phyloP scores from a whole-genome alignment of 2,329 filamentous ascomycete genomes.

The Plenodomus biglobosus region DNA sequence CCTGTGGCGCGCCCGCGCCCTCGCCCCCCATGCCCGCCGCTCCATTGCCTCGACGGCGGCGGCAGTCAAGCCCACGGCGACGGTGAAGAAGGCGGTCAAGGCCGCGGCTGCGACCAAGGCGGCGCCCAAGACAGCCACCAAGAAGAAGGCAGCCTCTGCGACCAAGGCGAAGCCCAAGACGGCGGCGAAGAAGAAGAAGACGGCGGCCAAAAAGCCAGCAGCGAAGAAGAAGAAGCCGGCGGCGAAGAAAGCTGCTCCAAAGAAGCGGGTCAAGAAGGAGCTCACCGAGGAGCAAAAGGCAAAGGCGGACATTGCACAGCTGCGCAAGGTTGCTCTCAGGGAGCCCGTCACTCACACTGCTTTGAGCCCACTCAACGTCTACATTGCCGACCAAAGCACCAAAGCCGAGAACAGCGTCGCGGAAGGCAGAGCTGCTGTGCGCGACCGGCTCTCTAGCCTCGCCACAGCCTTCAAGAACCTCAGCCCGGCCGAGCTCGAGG shows the following conservation, averaged over 20 bases:
- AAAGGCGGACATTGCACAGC: constrained; percentile 28
- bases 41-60: constrained; percentile 39
- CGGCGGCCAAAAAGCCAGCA: constrained; percentile 11
- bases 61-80: constrained; percentile 36
- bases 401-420: too few species aligned
- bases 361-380: constrained; percentile 28
- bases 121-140: constrained; percentile 12
- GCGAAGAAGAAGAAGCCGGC: constrained; percentile 18
- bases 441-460: too few species aligned
- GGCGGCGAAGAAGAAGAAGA: constrained; percentile 30
- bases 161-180: constrained; percentile 28
- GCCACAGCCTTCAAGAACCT: constrained; percentile 28
- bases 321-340: constrained; percentile 44
- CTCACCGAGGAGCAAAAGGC: constrained; percentile 35
- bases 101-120: constrained; percentile 21
- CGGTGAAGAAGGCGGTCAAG: constrained; percentile 37
- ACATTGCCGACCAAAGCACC: constrained; percentile 22
- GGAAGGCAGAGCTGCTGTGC: too few species aligned
- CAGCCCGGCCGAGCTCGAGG: constrained; percentile 41
- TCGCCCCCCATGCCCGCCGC: constrained; percentile 25
- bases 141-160: constrained; percentile 15
- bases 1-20: constrained; percentile 29
- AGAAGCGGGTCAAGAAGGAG: constrained; percentile 27
- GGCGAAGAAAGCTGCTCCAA: constrained; percentile 17
- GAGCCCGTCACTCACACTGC: constrained; percentile 23